Percentiles rank a stretch among this genome's conserved stretches.
These are phyloP conservation scores for Nannizzia gypsea DNA, from an alignment of 2,329 filamentous ascomycete genomes.

Conservation along the genomic window DNA sequence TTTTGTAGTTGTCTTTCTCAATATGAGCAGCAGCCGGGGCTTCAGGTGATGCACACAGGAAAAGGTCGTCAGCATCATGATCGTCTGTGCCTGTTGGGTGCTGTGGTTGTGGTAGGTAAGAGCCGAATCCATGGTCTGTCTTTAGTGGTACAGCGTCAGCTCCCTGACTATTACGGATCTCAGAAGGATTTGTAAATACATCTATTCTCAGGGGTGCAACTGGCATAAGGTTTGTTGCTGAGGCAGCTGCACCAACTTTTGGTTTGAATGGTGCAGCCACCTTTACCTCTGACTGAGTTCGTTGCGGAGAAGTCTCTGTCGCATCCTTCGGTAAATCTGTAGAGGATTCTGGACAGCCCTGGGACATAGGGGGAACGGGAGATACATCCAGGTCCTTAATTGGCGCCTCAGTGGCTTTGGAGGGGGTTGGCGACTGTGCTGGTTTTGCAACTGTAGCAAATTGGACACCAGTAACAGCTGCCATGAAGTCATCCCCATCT, in stretches of 20 bases:
- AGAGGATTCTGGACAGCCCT: background rate
- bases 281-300: background rate
- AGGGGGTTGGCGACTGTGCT: background rate
- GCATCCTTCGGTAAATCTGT: no score
- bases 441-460: background rate
- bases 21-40: background rate
- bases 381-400: background rate
- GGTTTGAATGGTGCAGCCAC: background rate
- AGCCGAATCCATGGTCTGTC: conserved; percentile 13
- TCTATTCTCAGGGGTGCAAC: conserved; percentile 6
- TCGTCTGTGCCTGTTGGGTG: background rate
- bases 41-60: background rate
- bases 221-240: background rate
- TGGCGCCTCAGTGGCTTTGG: background rate
- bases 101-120: conserved; percentile 17
- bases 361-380: background rate
- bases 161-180: conserved; percentile 1
- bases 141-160: conserved; percentile 11
- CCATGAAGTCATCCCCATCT: conserved; percentile 15
- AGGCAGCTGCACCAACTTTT: background rate
- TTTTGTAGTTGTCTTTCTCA: background rate
- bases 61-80: background rate
- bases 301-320: background rate
- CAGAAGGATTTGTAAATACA: conserved; percentile 13
- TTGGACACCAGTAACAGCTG: conserved; percentile 9